Evolutionary conservation across 2,329 filamentous ascomycete species (phyloP).

Genomic region (Epichloe festucae): DNA sequence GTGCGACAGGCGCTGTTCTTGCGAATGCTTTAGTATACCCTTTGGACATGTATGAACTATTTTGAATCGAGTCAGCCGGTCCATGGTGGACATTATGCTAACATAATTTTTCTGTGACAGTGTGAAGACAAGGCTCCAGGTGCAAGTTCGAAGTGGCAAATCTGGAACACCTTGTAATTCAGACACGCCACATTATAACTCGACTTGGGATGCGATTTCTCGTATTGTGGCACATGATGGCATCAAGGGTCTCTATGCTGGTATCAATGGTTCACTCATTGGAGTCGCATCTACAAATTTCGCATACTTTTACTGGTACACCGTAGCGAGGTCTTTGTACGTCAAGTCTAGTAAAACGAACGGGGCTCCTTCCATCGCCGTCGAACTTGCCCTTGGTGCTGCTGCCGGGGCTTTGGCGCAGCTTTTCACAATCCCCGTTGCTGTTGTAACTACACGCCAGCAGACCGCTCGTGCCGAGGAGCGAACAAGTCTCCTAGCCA

Average conservation of each 20-base stretch:
- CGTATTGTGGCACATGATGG: slow-evolving; percentile 78
- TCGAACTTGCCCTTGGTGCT: slow-evolving; percentile 76
- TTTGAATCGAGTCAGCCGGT: neutral
- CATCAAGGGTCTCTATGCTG: slow-evolving; percentile 69
- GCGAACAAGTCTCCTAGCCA: slow-evolving; percentile 75
- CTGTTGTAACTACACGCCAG: slow-evolving; percentile 89
- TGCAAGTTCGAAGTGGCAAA: slow-evolving; percentile 62
- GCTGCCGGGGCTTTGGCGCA: slow-evolving; percentile 83
- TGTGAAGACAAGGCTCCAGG: slow-evolving; percentile 91
- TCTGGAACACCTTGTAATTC: slow-evolving; percentile 24
- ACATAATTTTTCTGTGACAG: slow-evolving; percentile 30
- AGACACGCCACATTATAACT: slow-evolving; percentile 61
- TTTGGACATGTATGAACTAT: slow-evolving; percentile 69
- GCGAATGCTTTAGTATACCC: slow-evolving; percentile 95
- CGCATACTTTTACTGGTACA: slow-evolving; percentile 99
- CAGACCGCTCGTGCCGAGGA: slow-evolving; percentile 82
- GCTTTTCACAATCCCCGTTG: slow-evolving; percentile 90
- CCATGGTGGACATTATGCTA: neutral
- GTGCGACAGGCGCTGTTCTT: slow-evolving; percentile 82
- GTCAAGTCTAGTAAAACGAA: slow-evolving; percentile 41
- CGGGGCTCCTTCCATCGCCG: slow-evolving; percentile 57
- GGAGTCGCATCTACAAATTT: slow-evolving; percentile 97
- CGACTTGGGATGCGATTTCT: slow-evolving; percentile 75
- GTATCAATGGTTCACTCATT: slow-evolving; percentile 73
- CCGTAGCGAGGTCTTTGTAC: slow-evolving; percentile 72